Evolutionary conservation across 768 basidiomycete species (phyloP).

Genomic region (Rhizopogon vesiculosus): DNA sequence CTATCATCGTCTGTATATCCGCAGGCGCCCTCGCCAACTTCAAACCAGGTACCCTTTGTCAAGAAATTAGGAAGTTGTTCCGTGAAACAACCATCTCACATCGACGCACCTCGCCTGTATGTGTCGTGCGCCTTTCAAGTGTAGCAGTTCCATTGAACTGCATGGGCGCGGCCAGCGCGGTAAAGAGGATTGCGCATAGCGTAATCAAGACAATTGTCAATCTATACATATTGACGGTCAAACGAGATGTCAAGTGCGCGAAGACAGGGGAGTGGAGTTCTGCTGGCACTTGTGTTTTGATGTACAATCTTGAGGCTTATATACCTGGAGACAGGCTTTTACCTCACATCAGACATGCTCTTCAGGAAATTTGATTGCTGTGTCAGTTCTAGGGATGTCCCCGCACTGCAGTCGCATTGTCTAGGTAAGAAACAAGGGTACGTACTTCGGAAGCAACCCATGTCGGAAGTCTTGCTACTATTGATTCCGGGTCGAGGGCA

Average conservation of each 20-base stretch:
- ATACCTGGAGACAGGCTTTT: slow-evolving; percentile 19
- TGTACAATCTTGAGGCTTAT: slow-evolving; percentile 14
- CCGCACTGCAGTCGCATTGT: slow-evolving; percentile 25
- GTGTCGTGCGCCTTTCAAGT: slow-evolving; percentile 50
- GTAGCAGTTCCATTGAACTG: slow-evolving; percentile 17
- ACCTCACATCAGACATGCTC: slow-evolving; percentile 20
- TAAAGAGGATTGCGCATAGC: slow-evolving; percentile 38
- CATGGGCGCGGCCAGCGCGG: slow-evolving; percentile 36
- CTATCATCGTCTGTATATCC: slow-evolving; percentile 43
- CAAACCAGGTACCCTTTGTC: slow-evolving; percentile 63
- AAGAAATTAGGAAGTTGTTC: background rate
- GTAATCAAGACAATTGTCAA: slow-evolving; percentile 25
- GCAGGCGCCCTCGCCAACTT: slow-evolving; percentile 60
- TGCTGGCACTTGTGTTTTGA: background rate
- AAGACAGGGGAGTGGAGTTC: background rate
- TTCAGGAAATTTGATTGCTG: slow-evolving; percentile 18
- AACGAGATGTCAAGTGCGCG: background rate
- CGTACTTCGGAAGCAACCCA: slow-evolving; percentile 9
- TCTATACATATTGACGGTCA: slow-evolving; percentile 13
- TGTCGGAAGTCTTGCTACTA: slow-evolving; percentile 11
- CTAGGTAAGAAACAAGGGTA: slow-evolving; percentile 15
- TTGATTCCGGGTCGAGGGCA: slow-evolving; percentile 13
- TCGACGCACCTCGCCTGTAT: slow-evolving; percentile 49
- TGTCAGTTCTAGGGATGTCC: slow-evolving; percentile 17
- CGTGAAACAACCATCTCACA: background rate